A percentile compares a stretch with the other conserved stretches of the same genome.
phyloP scores from a whole-genome alignment of 352 stramenopile species.

The Phytopythium aichiense region DNA sequence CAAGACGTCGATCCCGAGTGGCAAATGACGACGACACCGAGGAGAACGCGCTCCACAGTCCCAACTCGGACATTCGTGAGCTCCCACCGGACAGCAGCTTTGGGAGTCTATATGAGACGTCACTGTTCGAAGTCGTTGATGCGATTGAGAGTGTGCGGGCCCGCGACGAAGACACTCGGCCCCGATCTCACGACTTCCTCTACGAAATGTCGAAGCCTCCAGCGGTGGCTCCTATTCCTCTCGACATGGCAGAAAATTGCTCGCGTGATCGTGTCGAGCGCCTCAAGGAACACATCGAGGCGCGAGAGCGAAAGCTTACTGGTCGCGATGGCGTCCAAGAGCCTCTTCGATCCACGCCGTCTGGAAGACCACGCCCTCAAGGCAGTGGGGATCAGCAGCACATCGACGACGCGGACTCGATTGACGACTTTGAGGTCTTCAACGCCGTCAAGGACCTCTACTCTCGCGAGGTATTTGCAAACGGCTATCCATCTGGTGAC shows the following conservation, averaged over 20 bases:
- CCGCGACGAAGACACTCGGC: background rate
- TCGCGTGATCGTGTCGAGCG: conserved; percentile 1
- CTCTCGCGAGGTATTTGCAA: conserved; percentile 26
- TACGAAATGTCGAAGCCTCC: background rate
- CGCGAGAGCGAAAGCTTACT: conserved; percentile 13
- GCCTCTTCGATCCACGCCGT: too few species aligned
- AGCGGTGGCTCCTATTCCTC: background rate
- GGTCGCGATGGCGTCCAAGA: background rate
- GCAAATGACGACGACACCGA: background rate
- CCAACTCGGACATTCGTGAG: background rate
- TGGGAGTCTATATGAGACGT: conserved; percentile 35
- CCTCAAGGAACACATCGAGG: conserved; percentile 23
- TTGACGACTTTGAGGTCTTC: conserved; percentile 38
- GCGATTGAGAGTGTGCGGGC: conserved; percentile 24
- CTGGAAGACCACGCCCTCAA: too few species aligned
- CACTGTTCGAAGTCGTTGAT: conserved; percentile 43
- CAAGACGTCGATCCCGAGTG: background rate
- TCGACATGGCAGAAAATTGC: too few species aligned
- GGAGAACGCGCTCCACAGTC: background rate
- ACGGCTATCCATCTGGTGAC: background rate
- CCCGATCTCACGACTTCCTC: background rate
- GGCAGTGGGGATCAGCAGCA: background rate
- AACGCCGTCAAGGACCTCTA: conserved; percentile 38
- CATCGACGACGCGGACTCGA: conserved; percentile 3
- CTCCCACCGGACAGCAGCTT: conserved; percentile 9